Percentiles rank a stretch among this genome's conserved stretches.
Conservation (phyloP, 1,284 basidiomycete genomes). For the Tylopilus orsonianus region DNA sequence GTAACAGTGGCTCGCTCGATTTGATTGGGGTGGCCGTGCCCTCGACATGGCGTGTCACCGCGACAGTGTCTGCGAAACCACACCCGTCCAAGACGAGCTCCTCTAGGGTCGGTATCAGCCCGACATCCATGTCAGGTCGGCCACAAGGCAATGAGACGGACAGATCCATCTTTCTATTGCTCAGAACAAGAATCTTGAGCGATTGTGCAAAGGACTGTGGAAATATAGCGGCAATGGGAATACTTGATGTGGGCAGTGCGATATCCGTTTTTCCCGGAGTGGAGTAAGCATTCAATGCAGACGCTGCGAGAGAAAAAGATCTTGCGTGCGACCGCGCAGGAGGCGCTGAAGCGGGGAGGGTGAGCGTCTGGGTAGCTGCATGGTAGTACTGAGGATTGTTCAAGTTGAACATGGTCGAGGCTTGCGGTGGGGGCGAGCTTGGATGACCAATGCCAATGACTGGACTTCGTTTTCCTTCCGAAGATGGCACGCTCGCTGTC, state of each 20-base stretch:
- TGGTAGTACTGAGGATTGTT: conserved; percentile 60
- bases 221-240: conserved; percentile 62
- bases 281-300: conserved; percentile 20
- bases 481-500: neutral
- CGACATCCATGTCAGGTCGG: conserved; percentile 32
- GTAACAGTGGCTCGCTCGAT: conserved; percentile 52
- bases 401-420: conserved; percentile 37
- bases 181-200: conserved; percentile 60
- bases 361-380: conserved; percentile 52
- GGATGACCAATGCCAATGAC: conserved; percentile 26
- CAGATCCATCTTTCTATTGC: conserved; percentile 63
- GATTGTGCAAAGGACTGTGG: conserved; percentile 60
- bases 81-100: conserved; percentile 73
- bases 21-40: conserved; percentile 38
- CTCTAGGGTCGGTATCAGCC: conserved; percentile 61
- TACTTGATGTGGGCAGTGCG: conserved; percentile 60
- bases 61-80: conserved; percentile 55
- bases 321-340: conserved; percentile 56
- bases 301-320: conserved; percentile 57
- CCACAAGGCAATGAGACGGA: conserved; percentile 53
- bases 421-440: conserved; percentile 24
- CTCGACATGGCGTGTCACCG: conserved; percentile 39
- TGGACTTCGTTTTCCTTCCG: conserved; percentile 18
- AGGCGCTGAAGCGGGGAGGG: conserved; percentile 59
- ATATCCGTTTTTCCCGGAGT: conserved; percentile 45